A percentile compares a stretch with the other conserved stretches of the same genome.
phyloP scores from a whole-genome alignment of 169 alveolate species.

The Toxoplasma gondii region DNA sequence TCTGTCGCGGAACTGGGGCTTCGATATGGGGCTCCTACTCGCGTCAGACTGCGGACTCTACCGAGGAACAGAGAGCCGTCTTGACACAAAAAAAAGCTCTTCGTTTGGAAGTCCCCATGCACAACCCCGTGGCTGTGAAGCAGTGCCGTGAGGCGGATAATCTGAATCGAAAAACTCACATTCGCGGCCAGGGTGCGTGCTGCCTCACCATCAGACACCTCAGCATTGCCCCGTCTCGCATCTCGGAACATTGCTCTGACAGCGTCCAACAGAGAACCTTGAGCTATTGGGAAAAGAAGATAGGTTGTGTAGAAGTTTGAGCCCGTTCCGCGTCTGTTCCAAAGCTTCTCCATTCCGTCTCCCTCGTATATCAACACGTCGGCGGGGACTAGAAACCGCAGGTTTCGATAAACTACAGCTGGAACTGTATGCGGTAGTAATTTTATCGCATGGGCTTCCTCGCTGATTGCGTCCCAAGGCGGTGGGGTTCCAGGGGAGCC shows the following conservation, averaged over 20 bases:
- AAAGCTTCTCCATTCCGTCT: neutral
- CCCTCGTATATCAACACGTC: neutral
- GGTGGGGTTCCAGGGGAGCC: neutral
- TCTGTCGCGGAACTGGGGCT: neutral
- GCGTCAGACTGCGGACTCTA: neutral
- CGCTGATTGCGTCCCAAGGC: neutral
- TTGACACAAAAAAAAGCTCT: neutral
- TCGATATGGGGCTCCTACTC: neutral
- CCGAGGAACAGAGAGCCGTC: conserved; percentile 18
- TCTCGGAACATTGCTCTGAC: neutral
- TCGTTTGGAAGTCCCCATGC: neutral
- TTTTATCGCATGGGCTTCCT: neutral
- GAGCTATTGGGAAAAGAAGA: neutral
- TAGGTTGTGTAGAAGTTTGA: neutral
- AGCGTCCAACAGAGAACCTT: neutral
- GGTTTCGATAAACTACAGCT: neutral
- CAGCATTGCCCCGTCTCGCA: neutral
- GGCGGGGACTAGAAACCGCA: neutral
- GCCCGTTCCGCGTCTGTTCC: too few species aligned
- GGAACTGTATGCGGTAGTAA: neutral
- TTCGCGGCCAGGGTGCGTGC: neutral
- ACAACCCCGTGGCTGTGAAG: neutral
- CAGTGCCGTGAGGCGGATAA: neutral
- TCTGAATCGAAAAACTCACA: neutral
- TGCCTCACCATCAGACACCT: neutral